Evolutionary conservation across 1,284 basidiomycete species (phyloP).

Genomic region (Ceratobasidium papillatum): DNA sequence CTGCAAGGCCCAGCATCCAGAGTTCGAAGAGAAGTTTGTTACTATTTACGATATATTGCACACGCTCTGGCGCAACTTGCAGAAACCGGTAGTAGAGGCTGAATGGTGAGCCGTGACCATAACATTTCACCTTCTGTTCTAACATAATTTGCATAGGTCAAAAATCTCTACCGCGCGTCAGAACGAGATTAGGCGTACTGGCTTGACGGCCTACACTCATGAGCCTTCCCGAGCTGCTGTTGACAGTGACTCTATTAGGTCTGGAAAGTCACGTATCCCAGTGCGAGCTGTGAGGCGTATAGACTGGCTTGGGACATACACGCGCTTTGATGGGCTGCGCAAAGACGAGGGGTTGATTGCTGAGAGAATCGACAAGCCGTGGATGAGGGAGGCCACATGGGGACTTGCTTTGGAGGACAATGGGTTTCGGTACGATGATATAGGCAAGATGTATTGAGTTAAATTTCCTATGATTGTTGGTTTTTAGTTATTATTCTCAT

Average conservation of each 20-base stretch:
- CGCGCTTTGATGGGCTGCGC: neutral
- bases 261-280: neutral
- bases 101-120: neutral
- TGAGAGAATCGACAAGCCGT: neutral
- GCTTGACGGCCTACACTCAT: neutral
- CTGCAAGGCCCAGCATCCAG: neutral
- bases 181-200: neutral
- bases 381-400: slow-evolving; percentile 15
- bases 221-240: neutral
- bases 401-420: slow-evolving; percentile 3
- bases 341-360: slow-evolving; percentile 7
- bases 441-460: slow-evolving; percentile 7
- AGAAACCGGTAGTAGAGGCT: slow-evolving; percentile 9
- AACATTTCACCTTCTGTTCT: neutral
- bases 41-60: slow-evolving; percentile 5
- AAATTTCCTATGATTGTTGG: neutral
- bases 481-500: neutral
- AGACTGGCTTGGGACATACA: slow-evolving; percentile 4
- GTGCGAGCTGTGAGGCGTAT: neutral
- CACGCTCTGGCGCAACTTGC: slow-evolving; percentile 9
- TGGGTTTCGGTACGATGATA: neutral
- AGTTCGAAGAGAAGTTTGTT: neutral
- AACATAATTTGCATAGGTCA: neutral
- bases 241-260: neutral
- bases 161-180: neutral